A percentile compares a stretch with the other conserved stretches of the same genome.
Evolutionary conservation across 305 asterid species (phyloP).

Genomic region (Lippia alba): DNA sequence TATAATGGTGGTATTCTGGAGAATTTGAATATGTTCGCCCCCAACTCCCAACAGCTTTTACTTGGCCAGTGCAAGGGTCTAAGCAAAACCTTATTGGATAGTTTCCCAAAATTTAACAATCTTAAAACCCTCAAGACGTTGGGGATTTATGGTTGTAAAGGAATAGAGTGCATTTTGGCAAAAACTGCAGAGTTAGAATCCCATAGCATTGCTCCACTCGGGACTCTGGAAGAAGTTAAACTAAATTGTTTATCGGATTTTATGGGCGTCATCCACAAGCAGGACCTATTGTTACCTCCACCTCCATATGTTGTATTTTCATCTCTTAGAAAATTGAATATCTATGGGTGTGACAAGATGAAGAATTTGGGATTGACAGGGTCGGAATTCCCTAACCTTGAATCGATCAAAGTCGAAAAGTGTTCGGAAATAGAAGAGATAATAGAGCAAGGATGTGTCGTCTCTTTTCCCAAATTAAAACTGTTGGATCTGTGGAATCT

Average conservation of each 20-base stretch:
- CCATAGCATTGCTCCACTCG: too few species aligned
- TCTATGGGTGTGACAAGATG: not conserved
- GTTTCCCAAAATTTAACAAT: not conserved
- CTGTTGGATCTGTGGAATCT: not conserved
- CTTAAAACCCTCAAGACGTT: too few species aligned
- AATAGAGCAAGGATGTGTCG: not conserved
- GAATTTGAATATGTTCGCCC: too few species aligned
- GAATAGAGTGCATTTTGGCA: too few species aligned
- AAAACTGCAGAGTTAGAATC: too few species aligned
- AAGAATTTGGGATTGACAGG: not conserved
- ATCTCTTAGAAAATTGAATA: not conserved
- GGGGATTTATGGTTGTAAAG: too few species aligned
- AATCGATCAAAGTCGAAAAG: not conserved
- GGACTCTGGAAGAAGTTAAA: too few species aligned
- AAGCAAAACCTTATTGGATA: not conserved
- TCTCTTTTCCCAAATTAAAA: slow-evolving; percentile 3
- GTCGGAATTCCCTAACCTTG: not conserved
- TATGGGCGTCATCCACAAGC: too few species aligned
- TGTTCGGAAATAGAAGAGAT: slow-evolving; percentile 7
- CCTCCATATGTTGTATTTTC: not conserved
- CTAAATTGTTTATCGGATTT: too few species aligned
- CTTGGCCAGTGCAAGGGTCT: not conserved
- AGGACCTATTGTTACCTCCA: not conserved
- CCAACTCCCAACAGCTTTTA: too few species aligned
- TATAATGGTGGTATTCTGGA: too few species aligned